Percentiles rank a stretch among this genome's conserved stretches.
Conservation (phyloP, 2,329 filamentous ascomycete species). For the Aspergillus pseudotamarii region DNA sequence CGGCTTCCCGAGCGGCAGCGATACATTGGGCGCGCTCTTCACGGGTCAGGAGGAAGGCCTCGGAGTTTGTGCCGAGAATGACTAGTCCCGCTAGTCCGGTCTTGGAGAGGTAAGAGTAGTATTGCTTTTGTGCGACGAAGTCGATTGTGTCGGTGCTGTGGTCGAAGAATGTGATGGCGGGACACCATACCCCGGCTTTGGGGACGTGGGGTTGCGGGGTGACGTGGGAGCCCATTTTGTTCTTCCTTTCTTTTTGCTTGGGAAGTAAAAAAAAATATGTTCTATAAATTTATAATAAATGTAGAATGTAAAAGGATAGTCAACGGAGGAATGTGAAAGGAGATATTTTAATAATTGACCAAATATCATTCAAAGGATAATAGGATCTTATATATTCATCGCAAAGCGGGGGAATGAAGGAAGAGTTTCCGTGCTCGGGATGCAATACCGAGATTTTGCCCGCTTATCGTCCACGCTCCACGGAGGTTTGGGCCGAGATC, state of each 20-base stretch:
- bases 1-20: conserved; percentile 56
- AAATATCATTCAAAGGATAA: background rate
- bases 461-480: conserved; percentile 1
- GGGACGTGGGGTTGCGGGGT: conserved; percentile 24
- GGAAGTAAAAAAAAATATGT: background rate
- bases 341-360: background rate
- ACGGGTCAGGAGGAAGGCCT: conserved; percentile 61
- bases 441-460: conserved; percentile 12
- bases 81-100: conserved; percentile 57
- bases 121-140: conserved; percentile 52
- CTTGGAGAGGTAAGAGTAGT: conserved; percentile 55
- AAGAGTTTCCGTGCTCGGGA: conserved; percentile 19
- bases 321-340: background rate
- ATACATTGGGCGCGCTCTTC: conserved; percentile 63
- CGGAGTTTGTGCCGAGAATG: conserved; percentile 59
- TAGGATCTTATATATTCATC: conserved; percentile 1
- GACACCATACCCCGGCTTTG: conserved; percentile 52
- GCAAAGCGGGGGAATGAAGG: conserved; percentile 10
- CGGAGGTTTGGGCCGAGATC: conserved; percentile 10
- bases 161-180: conserved; percentile 60
- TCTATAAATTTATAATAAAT: background rate
- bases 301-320: background rate
- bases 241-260: background rate
- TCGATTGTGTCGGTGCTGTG: conserved; percentile 53
- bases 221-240: conserved; percentile 20